phyloP scores from a whole-genome alignment of 768 basidiomycete species.

The Auriculariales sp. region DNA sequence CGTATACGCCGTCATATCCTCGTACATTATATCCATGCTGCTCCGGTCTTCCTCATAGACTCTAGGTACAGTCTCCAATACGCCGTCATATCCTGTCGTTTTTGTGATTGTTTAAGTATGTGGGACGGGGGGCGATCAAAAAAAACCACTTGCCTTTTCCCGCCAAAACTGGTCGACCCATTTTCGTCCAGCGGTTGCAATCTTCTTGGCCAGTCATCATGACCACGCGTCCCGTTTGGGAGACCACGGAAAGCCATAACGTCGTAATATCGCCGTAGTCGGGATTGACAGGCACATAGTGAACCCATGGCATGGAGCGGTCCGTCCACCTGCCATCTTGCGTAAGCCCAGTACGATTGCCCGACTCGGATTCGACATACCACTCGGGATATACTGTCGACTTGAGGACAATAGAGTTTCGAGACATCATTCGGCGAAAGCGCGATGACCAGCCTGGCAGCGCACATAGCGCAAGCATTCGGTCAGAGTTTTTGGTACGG shows the following conservation, averaged over 20 bases:
- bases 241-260: constrained; percentile 54
- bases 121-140: constrained; percentile 34
- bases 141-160: constrained; percentile 28
- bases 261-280: constrained; percentile 60
- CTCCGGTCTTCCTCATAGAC: too few species aligned
- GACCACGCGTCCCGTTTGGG: constrained; percentile 28
- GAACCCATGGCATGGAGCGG: constrained; percentile 52
- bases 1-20: too few species aligned
- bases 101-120: constrained; percentile 35
- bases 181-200: constrained; percentile 38
- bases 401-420: constrained; percentile 52
- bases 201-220: constrained; percentile 45
- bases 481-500: too few species aligned
- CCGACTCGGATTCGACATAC: too few species aligned
- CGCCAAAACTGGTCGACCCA: constrained; percentile 51
- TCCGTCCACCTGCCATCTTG: too few species aligned
- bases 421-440: constrained; percentile 49
- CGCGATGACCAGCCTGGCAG: constrained; percentile 50
- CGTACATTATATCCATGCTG: too few species aligned
- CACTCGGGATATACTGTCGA: constrained; percentile 64
- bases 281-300: constrained; percentile 54
- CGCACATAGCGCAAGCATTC: too few species aligned
- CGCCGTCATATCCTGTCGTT: not conserved
- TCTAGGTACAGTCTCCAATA: constrained; percentile 34
- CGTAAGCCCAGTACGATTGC: too few species aligned